These are phyloP conservation scores for Penicillium pancosmium DNA, from an alignment of 495 filamentous ascomycete species.

Conservation along the genomic window DNA sequence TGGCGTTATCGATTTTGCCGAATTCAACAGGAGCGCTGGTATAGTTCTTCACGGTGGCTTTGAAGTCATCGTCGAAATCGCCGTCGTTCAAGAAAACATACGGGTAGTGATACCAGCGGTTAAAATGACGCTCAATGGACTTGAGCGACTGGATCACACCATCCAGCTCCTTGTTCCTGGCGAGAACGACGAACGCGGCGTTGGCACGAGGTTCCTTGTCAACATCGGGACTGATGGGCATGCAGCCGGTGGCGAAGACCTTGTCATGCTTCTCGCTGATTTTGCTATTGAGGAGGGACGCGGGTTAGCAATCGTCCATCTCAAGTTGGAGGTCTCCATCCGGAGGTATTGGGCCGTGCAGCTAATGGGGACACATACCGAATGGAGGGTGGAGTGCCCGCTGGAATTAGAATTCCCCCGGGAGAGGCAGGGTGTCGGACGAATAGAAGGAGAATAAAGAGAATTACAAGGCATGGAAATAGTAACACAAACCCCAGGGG, in stretches of 20 bases:
- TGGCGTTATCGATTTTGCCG: constrained; percentile 84
- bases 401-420: constrained; percentile 82
- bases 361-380: constrained; percentile 58
- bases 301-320: neutral
- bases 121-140: constrained; percentile 98
- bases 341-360: too few relatives aligned
- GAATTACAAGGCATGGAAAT: constrained; percentile 89
- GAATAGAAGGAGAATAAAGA: constrained; percentile 88
- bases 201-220: constrained; percentile 77
- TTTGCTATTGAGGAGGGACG: constrained; percentile 59
- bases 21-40: constrained; percentile 87
- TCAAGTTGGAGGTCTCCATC: too few relatives aligned
- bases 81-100: constrained; percentile 99
- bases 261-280: constrained; percentile 98
- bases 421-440: constrained; percentile 84
- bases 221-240: constrained; percentile 54
- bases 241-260: constrained; percentile 90
- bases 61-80: constrained; percentile 93
- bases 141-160: constrained; percentile 96
- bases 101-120: constrained; percentile 97
- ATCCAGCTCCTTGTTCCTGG: constrained; percentile 93
- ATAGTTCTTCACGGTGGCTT: constrained; percentile 84
- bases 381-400: constrained; percentile 87
- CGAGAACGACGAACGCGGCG: constrained; percentile 93
- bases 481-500: constrained; percentile 90